phyloP scores from a whole-genome alignment of 192 early-diverging fungal species.

The Globomyces pollinis-pini region DNA sequence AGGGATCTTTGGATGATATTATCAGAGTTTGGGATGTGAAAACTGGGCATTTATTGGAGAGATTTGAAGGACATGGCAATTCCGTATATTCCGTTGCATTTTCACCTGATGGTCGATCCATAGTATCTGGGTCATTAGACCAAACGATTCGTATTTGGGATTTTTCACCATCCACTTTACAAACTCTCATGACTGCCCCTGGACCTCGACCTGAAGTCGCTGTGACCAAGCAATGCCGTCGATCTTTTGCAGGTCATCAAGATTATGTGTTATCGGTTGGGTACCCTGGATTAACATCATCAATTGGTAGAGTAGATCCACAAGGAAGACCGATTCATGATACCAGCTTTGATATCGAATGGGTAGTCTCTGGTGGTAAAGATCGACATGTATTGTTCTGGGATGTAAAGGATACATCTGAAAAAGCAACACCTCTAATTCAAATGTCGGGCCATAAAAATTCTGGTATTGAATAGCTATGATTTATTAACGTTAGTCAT shows the following conservation, averaged over 20 bases:
- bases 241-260: constrained; percentile 62
- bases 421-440: constrained; percentile 35
- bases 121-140: constrained; percentile 89
- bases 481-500: constrained; percentile 59
- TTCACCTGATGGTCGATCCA: constrained; percentile 80
- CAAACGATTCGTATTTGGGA: constrained; percentile 91
- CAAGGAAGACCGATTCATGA: constrained; percentile 2
- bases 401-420: constrained; percentile 72
- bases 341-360: constrained; percentile 43
- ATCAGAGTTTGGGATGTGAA: constrained; percentile 86
- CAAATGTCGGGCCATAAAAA: constrained; percentile 96
- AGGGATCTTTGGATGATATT: constrained; percentile 86
- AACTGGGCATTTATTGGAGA: constrained; percentile 72
- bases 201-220: constrained; percentile 13
- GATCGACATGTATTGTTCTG: constrained; percentile 91
- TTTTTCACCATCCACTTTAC: constrained; percentile 36
- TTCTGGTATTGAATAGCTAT: constrained; percentile 78
- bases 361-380: constrained; percentile 88
- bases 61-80: constrained; percentile 90
- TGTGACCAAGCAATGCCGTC: constrained; percentile 34
- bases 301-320: constrained; percentile 28
- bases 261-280: constrained; percentile 98
- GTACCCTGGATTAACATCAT: constrained; percentile 29
- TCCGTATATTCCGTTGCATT: constrained; percentile 95
- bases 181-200: constrained; percentile 13